Evolutionary conservation across 371 early-diverging fungal species (phyloP).

Genomic region (Apophysomyces sp.): DNA sequence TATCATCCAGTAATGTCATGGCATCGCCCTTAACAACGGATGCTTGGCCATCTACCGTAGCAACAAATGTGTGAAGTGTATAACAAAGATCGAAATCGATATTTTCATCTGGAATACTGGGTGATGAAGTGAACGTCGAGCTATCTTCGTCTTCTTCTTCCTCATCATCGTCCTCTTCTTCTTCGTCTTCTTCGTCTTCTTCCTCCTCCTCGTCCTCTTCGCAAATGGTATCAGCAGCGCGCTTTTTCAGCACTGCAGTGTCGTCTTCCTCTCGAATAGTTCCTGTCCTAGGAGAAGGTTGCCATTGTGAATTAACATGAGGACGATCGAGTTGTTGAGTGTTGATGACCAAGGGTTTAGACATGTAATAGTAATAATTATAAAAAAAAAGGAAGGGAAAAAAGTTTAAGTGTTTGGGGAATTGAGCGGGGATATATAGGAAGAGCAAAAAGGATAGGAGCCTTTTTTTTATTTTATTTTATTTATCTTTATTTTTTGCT

Average conservation of each 20-base stretch:
- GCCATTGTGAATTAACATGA: conserved; percentile 14
- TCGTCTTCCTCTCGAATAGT: conserved; percentile 12
- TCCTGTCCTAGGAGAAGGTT: conserved; percentile 15
- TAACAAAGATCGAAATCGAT: conserved; percentile 81
- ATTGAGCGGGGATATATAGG: not conserved
- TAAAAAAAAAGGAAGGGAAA: no score
- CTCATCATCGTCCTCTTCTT: conserved; percentile 40
- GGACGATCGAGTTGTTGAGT: conserved; percentile 20
- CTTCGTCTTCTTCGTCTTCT: conserved; percentile 38
- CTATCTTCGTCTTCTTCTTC: conserved; percentile 47
- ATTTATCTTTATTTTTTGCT: not conserved
- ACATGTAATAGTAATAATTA: conserved; percentile 14
- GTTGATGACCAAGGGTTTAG: conserved; percentile 20
- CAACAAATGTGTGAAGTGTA: conserved; percentile 92
- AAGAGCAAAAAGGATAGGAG: not conserved
- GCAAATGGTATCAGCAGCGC: conserved; percentile 23
- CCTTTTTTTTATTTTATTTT: not conserved
- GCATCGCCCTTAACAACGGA: conserved; percentile 88
- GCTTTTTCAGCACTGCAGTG: conserved; percentile 5
- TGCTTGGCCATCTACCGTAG: conserved; percentile 93
- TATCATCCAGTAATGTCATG: conserved; percentile 88
- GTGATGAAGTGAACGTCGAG: conserved; percentile 47
- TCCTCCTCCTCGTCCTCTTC: conserved; percentile 31
- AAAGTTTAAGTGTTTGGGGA: not conserved
- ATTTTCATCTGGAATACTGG: conserved; percentile 70